These are phyloP conservation scores for Yamadazyma dushanensis DNA, from an alignment of 1,139 yeast genomes.

Conservation along the genomic window DNA sequence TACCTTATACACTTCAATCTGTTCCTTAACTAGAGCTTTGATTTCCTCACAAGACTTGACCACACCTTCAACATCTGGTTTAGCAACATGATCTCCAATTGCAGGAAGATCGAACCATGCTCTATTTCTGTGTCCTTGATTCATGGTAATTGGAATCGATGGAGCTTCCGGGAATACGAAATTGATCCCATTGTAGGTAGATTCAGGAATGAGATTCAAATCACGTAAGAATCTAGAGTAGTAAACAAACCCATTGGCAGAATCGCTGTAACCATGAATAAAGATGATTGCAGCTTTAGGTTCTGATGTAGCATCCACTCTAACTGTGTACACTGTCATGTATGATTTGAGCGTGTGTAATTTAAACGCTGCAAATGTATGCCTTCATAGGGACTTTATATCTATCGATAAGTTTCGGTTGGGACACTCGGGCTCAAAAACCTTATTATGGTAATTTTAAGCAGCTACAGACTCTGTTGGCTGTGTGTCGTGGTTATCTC, in stretches of 20 bases:
- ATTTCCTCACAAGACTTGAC: slow-evolving; percentile 54
- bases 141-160: slow-evolving; percentile 60
- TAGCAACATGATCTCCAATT: slow-evolving; percentile 47
- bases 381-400: too few relatives aligned
- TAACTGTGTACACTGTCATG: neutral
- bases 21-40: slow-evolving; percentile 57
- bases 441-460: too few relatives aligned
- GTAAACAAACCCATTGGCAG: slow-evolving; percentile 88
- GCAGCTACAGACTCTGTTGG: neutral
- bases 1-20: slow-evolving; percentile 57
- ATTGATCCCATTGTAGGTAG: slow-evolving; percentile 58
- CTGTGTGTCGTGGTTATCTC: neutral
- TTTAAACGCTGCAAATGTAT: neutral
- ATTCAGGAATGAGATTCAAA: slow-evolving; percentile 33
- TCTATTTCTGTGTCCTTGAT: slow-evolving; percentile 69
- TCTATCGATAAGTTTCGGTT: too few relatives aligned
- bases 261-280: slow-evolving; percentile 89
- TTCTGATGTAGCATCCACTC: neutral
- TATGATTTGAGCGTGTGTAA: neutral
- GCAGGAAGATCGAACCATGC: slow-evolving; percentile 84
- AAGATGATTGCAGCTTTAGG: too few relatives aligned
- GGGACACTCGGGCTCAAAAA: too few relatives aligned
- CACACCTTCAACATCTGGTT: slow-evolving; percentile 67
- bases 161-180: slow-evolving; percentile 93
- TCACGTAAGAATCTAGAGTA: slow-evolving; percentile 52